These are phyloP conservation scores for Pseudozyma sp. DNA, from an alignment of 1,284 basidiomycete species.

Conservation along the genomic window DNA sequence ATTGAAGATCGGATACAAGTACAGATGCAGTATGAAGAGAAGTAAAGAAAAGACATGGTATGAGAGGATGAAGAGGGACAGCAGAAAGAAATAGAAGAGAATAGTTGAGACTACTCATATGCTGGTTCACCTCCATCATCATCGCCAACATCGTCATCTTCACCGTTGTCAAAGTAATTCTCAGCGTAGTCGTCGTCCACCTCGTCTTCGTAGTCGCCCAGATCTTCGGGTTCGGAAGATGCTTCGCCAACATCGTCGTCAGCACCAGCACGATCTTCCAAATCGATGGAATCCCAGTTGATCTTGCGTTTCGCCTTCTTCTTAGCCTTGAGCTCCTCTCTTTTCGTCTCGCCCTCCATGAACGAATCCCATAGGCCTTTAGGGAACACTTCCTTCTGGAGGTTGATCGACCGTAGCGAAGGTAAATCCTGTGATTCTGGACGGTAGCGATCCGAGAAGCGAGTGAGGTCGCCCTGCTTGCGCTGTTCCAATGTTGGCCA, in stretches of 20 bases:
- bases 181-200: conserved; percentile 67
- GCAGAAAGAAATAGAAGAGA: neutral
- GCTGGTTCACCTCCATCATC: conserved; percentile 60
- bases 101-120: conserved; percentile 47
- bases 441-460: conserved; percentile 62
- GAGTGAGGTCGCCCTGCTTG: conserved; percentile 51
- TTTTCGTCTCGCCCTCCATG: conserved; percentile 60
- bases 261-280: conserved; percentile 51
- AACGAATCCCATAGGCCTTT: conserved; percentile 62
- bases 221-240: conserved; percentile 61
- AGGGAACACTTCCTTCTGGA: conserved; percentile 64
- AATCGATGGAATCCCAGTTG: conserved; percentile 61
- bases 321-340: conserved; percentile 49
- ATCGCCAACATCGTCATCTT: conserved; percentile 62
- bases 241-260: conserved; percentile 56
- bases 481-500: conserved; percentile 47
- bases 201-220: conserved; percentile 66
- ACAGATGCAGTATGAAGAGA: conserved; percentile 19
- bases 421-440: conserved; percentile 54
- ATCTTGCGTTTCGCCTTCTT: conserved; percentile 49
- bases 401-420: conserved; percentile 47
- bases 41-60: neutral
- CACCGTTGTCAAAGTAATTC: conserved; percentile 68
- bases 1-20: conserved; percentile 26
- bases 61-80: neutral